Conservation (phyloP, 495 filamentous ascomycete genomes). For the Bacidia rubella region DNA sequence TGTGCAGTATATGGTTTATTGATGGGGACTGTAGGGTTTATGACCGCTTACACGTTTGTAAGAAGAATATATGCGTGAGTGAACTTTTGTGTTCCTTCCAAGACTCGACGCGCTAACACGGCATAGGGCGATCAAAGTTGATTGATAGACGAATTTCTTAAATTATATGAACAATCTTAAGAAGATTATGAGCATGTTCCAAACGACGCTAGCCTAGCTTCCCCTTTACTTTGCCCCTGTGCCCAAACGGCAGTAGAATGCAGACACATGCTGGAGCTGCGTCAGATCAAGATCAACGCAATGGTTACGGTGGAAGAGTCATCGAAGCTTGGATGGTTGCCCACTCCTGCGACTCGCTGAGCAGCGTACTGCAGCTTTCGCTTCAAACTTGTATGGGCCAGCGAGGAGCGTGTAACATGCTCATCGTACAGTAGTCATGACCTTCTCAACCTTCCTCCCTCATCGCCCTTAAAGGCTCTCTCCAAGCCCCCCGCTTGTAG, state of each 20-base stretch:
- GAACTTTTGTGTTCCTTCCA: background rate
- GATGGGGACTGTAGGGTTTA: conserved; percentile 76
- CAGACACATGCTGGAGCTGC: too few relatives aligned
- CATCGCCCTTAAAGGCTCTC: background rate
- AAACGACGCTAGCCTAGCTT: too few relatives aligned
- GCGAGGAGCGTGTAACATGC: too few relatives aligned
- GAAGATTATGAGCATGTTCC: background rate
- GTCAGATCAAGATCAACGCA: too few relatives aligned
- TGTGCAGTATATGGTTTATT: conserved; percentile 75
- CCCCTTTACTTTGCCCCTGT: too few relatives aligned
- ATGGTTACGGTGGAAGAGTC: too few relatives aligned
- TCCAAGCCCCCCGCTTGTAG: background rate
- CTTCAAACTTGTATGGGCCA: too few relatives aligned
- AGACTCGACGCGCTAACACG: too few relatives aligned
- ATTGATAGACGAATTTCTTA: background rate
- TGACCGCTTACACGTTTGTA: conserved; percentile 81
- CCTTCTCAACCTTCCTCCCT: background rate
- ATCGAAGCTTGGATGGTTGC: too few relatives aligned
- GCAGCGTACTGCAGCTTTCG: too few relatives aligned
- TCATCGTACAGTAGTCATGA: background rate
- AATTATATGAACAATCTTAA: background rate
- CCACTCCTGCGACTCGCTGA: too few relatives aligned
- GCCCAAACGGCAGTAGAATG: too few relatives aligned
- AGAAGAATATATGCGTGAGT: conserved; percentile 75
- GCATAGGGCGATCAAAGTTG: conserved; percentile 1